Evolutionary conservation across 177 flowering plant species (phyloP), one percentile per base, ranked within the genome.

Genomic region (Vitis hybrid): DNA sequence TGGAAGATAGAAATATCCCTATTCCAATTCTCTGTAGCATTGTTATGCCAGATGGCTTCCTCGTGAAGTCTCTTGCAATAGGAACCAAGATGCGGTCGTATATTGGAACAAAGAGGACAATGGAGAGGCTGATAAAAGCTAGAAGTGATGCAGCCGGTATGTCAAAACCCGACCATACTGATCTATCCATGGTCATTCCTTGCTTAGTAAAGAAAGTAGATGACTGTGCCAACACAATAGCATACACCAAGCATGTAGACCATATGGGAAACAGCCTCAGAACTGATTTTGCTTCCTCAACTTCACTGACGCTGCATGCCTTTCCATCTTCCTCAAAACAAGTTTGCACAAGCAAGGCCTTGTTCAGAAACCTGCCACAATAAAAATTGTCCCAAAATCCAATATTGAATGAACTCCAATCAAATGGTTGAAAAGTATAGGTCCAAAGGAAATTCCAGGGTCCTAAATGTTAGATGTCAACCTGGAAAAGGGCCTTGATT

Each of bases 41-140:
- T 40, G 48, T 40, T 40, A 8, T 40, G 7, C 8, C 9, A 8
- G 7, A 40, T 40, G 48, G 48, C 48, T 40, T 1, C 8, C 9
- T 40, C 7, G 48, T 40, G 48, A 40, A 40, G 7, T 40, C 9
- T 40, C 48, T 1, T 40, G 48, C 48, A 5, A 40, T 40, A 5
- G 48, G 48, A 8, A 40, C 9, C 8, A 40, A 40, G 8, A 40
- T 40, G 48, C 48, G 48, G 48, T 40, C 48, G 48, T 56, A 65
- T 49, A 52, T 54, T 9, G 68, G 68, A 30, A 65, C 57, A 5
- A 65, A 23, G 34, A 65, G 40, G 14, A 65, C 40, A 12, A 52
- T 52, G n/a, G 57, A 51, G 17, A 65, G 17, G 57, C 68, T 65
- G 68, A 65, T 65, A 50, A 65, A 52, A n/a, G 68, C 23, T 32